phyloP scores from a whole-genome alignment of 2,329 filamentous ascomycete genomes.

The Colletotrichum sp. region DNA sequence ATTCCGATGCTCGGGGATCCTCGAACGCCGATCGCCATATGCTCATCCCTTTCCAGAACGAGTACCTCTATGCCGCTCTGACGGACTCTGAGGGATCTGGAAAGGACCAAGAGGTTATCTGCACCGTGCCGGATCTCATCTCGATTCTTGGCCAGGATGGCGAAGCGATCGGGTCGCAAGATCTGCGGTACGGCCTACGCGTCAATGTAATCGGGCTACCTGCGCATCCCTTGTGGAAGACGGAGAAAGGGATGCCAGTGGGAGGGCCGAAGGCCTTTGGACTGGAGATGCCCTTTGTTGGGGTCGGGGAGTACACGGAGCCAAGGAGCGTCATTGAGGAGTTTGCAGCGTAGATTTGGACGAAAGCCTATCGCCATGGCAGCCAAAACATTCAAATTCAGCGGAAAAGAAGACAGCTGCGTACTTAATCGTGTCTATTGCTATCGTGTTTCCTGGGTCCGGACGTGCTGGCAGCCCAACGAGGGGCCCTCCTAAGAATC shows the following conservation, averaged over 20 bases:
- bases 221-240: constrained; percentile 55
- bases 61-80: constrained; percentile 42
- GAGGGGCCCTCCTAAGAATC: neutral
- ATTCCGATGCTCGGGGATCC: constrained; percentile 12
- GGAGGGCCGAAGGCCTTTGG: constrained; percentile 40
- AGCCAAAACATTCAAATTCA: neutral
- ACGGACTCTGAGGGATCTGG: constrained; percentile 35
- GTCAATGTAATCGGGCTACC: constrained; percentile 56
- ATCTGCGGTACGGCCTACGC: constrained; percentile 54
- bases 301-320: neutral
- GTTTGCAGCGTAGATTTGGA: neutral
- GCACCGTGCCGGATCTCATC: constrained; percentile 41
- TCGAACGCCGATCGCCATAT: constrained; percentile 31
- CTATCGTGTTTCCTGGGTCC: neutral
- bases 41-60: constrained; percentile 47
- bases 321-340: neutral
- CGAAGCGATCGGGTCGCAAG: constrained; percentile 54
- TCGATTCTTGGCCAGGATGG: constrained; percentile 47
- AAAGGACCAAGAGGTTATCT: constrained; percentile 32
- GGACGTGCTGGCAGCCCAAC: neutral
- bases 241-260: constrained; percentile 35
- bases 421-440: neutral
- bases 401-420: accelerated
- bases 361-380: neutral
- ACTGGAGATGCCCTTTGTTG: constrained; percentile 28